Conservation (phyloP, 2,329 filamentous ascomycete species). For the Daldinia sp. region DNA sequence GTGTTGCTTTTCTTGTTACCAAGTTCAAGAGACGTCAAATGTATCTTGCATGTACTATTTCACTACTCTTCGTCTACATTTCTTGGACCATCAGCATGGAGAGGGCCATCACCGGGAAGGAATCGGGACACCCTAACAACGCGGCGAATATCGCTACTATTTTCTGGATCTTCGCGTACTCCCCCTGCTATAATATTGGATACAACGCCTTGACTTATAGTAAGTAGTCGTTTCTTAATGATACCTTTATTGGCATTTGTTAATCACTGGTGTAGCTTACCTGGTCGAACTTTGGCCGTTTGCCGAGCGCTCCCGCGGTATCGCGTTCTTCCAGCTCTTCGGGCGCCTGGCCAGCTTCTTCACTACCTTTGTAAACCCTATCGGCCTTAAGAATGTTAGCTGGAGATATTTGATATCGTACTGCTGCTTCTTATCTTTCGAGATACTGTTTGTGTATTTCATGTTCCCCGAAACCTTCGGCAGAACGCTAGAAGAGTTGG, state of each 20-base stretch:
- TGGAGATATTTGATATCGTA: conserved; percentile 57
- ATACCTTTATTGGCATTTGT: not conserved
- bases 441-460: conserved; percentile 71
- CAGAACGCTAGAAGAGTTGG: conserved; percentile 75
- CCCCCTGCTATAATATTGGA: conserved; percentile 69
- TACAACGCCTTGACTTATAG: conserved; percentile 72
- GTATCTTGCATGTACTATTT: conserved; percentile 52
- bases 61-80: conserved; percentile 57
- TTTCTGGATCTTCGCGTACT: conserved; percentile 69
- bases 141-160: conserved; percentile 49
- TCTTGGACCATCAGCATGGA: conserved; percentile 60
- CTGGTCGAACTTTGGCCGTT: conserved; percentile 67
- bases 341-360: conserved; percentile 54
- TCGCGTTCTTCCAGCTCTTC: conserved; percentile 65
- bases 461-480: conserved; percentile 87
- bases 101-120: conserved; percentile 47
- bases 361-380: conserved; percentile 56
- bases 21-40: conserved; percentile 49
- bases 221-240: conserved; percentile 43
- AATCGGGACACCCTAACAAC: conserved; percentile 35
- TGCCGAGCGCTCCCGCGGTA: conserved; percentile 63
- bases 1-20: conserved; percentile 53
- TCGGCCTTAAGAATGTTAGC: conserved; percentile 50
- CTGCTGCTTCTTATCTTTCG: conserved; percentile 54
- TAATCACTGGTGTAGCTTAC: conserved; percentile 51